phyloP scores from a whole-genome alignment of 2,329 filamentous ascomycete species.

The Fusarium hostae region DNA sequence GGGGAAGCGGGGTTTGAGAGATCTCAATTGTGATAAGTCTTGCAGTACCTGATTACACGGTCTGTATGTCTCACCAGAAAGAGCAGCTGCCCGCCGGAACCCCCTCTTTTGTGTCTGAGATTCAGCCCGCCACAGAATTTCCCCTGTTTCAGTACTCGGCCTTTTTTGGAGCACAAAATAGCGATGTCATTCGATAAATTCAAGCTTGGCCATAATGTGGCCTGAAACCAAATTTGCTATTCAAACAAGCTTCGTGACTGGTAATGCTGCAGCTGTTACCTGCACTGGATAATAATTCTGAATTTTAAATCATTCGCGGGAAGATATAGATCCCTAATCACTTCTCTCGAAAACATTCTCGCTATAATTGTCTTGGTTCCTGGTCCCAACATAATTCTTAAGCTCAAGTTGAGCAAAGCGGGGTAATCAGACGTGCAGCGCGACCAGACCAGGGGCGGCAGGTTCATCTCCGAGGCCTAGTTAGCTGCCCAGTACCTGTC shows the following conservation, averaged over 20 bases:
- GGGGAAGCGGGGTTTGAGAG: not conserved
- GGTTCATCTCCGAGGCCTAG: not conserved
- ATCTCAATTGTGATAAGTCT: not conserved
- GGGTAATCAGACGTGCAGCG: not conserved
- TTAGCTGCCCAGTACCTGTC: no score
- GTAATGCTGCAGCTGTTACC: no score
- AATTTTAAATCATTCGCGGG: no score
- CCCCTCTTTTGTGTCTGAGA: not conserved
- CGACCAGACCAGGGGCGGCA: not conserved
- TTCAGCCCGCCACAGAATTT: not conserved
- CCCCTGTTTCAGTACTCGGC: not conserved
- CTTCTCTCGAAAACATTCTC: not conserved
- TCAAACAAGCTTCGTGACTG: no score
- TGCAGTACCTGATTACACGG: not conserved
- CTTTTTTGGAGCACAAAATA: rapidly evolving
- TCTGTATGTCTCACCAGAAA: not conserved
- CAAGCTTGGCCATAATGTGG: rapidly evolving
- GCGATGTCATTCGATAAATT: not conserved
- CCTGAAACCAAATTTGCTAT: rapidly evolving
- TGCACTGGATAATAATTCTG: no score
- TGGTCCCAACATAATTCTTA: not conserved
- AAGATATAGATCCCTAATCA: no score
- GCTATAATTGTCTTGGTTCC: rapidly evolving
- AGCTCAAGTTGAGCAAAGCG: not conserved
- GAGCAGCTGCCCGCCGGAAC: not conserved